These are phyloP conservation scores for Leccinum griseonigrum DNA, from an alignment of 1,284 basidiomycete species.

Conservation along the genomic window DNA sequence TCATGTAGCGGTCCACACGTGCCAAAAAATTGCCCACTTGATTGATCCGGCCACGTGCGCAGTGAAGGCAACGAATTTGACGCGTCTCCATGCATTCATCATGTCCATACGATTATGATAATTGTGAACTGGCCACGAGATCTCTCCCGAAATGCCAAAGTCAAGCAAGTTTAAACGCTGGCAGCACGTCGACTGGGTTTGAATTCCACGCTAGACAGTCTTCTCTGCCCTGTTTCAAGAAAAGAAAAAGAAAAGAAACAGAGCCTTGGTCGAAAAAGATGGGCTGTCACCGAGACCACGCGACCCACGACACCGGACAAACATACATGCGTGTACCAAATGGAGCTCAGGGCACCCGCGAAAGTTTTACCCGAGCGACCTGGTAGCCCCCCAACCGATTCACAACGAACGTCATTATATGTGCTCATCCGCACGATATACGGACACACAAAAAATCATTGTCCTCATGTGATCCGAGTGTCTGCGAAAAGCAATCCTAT, in stretches of 20 bases:
- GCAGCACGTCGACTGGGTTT: conserved; percentile 25
- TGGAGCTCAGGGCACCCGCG: conserved; percentile 21
- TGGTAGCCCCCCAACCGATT: not conserved
- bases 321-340: conserved; percentile 1
- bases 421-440: not conserved
- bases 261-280: conserved; percentile 3
- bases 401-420: not conserved
- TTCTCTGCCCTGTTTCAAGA: conserved; percentile 28
- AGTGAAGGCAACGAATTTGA: conserved; percentile 20
- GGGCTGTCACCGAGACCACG: conserved; percentile 14
- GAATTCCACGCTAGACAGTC: conserved; percentile 8
- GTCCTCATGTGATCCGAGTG: not conserved
- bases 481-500: not conserved
- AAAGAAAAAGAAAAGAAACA: not conserved
- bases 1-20: conserved; percentile 12
- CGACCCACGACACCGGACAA: conserved; percentile 19
- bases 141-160: conserved; percentile 21
- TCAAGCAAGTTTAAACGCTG: conserved; percentile 25
- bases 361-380: conserved; percentile 19
- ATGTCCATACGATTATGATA: not conserved
- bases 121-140: not conserved
- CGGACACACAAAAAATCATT: not conserved
- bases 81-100: conserved; percentile 18
- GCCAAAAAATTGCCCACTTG: conserved; percentile 7
- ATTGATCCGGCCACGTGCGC: conserved; percentile 21